Evolutionary conservation across 768 basidiomycete genomes (phyloP).

Genomic region (Xerocomellus intermedius): DNA sequence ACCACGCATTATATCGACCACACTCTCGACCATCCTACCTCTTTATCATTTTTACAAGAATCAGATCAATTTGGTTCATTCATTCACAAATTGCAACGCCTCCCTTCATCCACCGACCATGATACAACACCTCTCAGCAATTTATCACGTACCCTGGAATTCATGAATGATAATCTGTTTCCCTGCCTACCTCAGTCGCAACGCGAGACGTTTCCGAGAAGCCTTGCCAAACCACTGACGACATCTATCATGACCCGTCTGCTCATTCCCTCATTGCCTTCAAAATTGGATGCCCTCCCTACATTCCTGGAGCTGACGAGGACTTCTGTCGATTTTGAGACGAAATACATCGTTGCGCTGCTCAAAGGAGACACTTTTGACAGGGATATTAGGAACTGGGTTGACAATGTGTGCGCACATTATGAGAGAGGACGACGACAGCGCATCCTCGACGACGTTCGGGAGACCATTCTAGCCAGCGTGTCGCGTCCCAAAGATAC

Average conservation of each 20-base stretch:
- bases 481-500: slow-evolving; percentile 19
- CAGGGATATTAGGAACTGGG: slow-evolving; percentile 64
- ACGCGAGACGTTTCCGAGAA: slow-evolving; percentile 46
- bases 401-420: slow-evolving; percentile 61
- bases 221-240: slow-evolving; percentile 59
- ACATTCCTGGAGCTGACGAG: slow-evolving; percentile 56
- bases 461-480: slow-evolving; percentile 50
- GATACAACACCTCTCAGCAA: slow-evolving; percentile 46
- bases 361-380: slow-evolving; percentile 50
- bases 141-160: slow-evolving; percentile 57
- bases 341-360: slow-evolving; percentile 46
- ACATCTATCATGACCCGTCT: slow-evolving; percentile 62
- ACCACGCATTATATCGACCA: slow-evolving; percentile 56
- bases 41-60: slow-evolving; percentile 38
- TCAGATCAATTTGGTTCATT: slow-evolving; percentile 31
- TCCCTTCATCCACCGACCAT: slow-evolving; percentile 41
- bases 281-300: slow-evolving; percentile 57
- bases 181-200: slow-evolving; percentile 51
- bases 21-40: slow-evolving; percentile 52
- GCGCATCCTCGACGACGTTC: slow-evolving; percentile 60
- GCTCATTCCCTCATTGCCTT: slow-evolving; percentile 68
- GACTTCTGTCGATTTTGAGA: slow-evolving; percentile 68
- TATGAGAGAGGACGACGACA: slow-evolving; percentile 77
- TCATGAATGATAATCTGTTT: slow-evolving; percentile 59
- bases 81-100: slow-evolving; percentile 48